A percentile compares a stretch with the other conserved stretches of the same genome.
Evolutionary conservation across 1,139 yeast genomes (phyloP).

Genomic region (Pichia sp.): DNA sequence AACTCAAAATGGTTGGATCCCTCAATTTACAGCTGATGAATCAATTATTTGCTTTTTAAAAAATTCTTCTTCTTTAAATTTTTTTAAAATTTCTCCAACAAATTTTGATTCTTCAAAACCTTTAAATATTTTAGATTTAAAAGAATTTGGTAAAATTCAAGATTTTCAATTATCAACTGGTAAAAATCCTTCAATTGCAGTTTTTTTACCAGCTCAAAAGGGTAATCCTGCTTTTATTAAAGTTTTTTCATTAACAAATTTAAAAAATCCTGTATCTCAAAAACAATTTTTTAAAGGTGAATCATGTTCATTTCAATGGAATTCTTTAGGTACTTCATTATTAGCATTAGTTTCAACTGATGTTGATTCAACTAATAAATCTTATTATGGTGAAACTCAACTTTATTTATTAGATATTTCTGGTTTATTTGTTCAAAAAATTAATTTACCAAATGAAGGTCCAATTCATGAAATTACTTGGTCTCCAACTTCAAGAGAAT

Average conservation of each 20-base stretch:
- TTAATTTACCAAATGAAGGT: conserved; percentile 83
- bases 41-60: conserved; percentile 59
- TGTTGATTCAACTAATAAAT: conserved; percentile 88
- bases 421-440: conserved; percentile 86
- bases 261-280: conserved; percentile 73
- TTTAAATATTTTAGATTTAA: conserved; percentile 45
- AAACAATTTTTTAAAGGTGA: conserved; percentile 95
- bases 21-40: conserved; percentile 78
- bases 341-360: conserved; percentile 93
- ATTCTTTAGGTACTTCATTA: conserved; percentile 86
- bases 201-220: conserved; percentile 77
- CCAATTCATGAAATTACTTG: conserved; percentile 97
- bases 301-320: conserved; percentile 89
- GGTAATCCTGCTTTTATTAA: conserved; percentile 86
- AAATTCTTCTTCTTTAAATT: conserved; percentile 60
- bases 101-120: conserved; percentile 36
- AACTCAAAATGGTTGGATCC: conserved; percentile 85
- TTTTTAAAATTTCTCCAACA: conserved; percentile 46
- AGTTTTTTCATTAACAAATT: conserved; percentile 71
- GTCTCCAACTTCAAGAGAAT: conserved; percentile 95
- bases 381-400: conserved; percentile 95
- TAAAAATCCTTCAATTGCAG: conserved; percentile 83
- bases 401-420: conserved; percentile 86
- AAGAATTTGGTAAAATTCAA: conserved; percentile 51
- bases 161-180: conserved; percentile 76